Evolutionary conservation across 2,329 filamentous ascomycete species (phyloP), one percentile per base, ranked within the genome.

Genomic region (Orbilia brochopaga): DNA sequence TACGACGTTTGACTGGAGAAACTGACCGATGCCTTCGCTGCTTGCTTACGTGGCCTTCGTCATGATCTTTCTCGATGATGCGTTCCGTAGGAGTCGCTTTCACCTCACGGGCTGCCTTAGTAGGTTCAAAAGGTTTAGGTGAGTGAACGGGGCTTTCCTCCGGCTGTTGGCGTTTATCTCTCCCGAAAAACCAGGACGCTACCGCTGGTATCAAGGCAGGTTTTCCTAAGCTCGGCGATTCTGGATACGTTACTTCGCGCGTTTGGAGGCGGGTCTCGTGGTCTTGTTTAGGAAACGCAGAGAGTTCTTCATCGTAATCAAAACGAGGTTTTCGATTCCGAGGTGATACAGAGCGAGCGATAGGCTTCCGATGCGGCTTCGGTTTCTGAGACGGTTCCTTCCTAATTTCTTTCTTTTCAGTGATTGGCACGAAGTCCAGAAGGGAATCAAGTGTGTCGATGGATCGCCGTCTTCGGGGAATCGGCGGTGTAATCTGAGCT

Each of bases 331-430:
- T 61, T 13, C 64, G 64, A 53, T 17, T 51, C 32, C 42, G 40
- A 24, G 64, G 64, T 42, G 64, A 69, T 51, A 56, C 42, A 15
- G 64, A 69, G 6, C 65, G 53, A 24, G 66, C 54, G 2, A 17
- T 23, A 7, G 23, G 32, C 17, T 17, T 55, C 8, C 44, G 51
- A 17, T 8, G 50, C 2, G 32, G 8, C n/a, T 15, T 40, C 35
- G 21, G 24, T 30, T 52, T 7, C n/a, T 19, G 58, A 8, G 17
- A 11, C 10, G 46, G 17, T 40, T 30, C 10, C 11, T 48, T 50
- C 21, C 30, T 56, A 2, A 13, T 21, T 15, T 59, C 51, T 42
- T 32, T 63, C 19, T 23, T 19, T 3, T 48, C 32, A 15, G n/a
- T 21, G 10, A 32, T 32, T 2, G 37, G 21, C 17, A 24, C 32